Percentiles rank a stretch among this genome's conserved stretches.
These are phyloP conservation scores for Endocalyx cinctus DNA, from an alignment of 2,329 filamentous ascomycete species.

Conservation along the genomic window DNA sequence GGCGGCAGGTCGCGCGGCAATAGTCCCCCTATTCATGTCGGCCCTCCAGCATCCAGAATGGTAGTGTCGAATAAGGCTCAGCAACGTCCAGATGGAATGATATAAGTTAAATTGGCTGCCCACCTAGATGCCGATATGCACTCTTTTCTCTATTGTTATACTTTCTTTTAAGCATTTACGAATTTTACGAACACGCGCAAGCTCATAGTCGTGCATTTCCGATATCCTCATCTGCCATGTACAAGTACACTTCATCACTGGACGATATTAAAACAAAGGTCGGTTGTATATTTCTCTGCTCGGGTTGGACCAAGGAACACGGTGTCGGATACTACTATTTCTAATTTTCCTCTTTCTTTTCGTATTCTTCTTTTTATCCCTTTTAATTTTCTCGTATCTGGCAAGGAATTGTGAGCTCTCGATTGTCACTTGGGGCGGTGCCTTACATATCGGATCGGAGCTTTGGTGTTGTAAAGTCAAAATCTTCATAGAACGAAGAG, in stretches of 20 bases:
- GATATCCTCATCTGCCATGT: conserved; percentile 17
- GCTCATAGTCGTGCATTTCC: background rate
- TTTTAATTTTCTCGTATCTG: conserved; percentile 5
- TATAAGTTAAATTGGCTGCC: conserved; percentile 35
- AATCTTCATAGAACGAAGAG: too few species aligned
- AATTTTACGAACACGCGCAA: conserved; percentile 1
- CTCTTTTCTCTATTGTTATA: conserved; percentile 4
- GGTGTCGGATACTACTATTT: background rate
- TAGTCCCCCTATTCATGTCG: conserved; percentile 23
- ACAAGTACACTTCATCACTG: background rate
- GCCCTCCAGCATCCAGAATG: conserved; percentile 31
- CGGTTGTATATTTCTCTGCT: conserved; percentile 18
- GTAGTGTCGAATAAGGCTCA: conserved; percentile 24
- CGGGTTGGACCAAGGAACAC: conserved; percentile 4
- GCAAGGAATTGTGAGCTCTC: conserved; percentile 6
- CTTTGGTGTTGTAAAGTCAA: background rate
- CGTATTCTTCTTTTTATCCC: too few species aligned
- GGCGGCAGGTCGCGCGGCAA: conserved; percentile 19
- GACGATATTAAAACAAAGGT: conserved; percentile 1
- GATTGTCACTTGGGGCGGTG: conserved; percentile 9
- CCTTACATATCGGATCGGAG: conserved; percentile 17
- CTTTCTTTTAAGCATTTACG: conserved; percentile 8
- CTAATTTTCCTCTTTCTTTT: background rate
- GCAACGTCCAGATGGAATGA: conserved; percentile 35
- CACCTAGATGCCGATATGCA: background rate